These are phyloP conservation scores for Rostrohypoxylon terebratum DNA, from an alignment of 495 filamentous ascomycete genomes.

Conservation along the genomic window DNA sequence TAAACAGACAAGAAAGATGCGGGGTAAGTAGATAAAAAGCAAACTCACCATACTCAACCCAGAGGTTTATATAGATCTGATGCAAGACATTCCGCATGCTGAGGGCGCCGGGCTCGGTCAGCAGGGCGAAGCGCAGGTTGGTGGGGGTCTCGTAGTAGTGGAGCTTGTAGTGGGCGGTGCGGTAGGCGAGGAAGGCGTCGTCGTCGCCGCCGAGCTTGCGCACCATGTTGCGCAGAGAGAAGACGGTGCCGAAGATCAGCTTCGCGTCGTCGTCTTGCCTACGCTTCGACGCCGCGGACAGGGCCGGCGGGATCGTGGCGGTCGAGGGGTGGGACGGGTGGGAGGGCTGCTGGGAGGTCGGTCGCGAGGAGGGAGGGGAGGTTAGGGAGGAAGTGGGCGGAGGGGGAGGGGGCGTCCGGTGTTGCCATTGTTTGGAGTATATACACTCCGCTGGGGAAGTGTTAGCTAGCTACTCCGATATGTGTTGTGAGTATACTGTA, in stretches of 20 bases:
- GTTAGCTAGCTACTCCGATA: too few species aligned
- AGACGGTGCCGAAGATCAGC: conserved; percentile 95
- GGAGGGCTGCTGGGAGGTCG: conserved; percentile 33
- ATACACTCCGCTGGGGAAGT: conserved; percentile 83
- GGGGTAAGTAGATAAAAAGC: background rate
- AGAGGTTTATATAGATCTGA: conserved; percentile 98
- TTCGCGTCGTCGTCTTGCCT: conserved; percentile 81
- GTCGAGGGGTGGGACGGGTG: conserved; percentile 26
- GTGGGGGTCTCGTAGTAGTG: conserved; percentile 99
- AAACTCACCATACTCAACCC: conserved; percentile 87
- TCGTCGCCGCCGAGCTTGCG: conserved; percentile 91
- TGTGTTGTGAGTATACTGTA: background rate
- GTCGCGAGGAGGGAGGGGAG: conserved; percentile 29
- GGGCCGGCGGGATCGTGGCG: background rate
- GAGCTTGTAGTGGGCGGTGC: conserved; percentile 94
- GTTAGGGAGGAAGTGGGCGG: conserved; percentile 24
- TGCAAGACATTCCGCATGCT: conserved; percentile 94
- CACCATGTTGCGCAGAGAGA: conserved; percentile 96
- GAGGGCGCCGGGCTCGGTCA: conserved; percentile 88
- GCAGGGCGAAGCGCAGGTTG: conserved; percentile 94
- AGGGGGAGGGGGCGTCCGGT: conserved; percentile 13
- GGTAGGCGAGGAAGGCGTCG: conserved; percentile 90
- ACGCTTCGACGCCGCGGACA: background rate
- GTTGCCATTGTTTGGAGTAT: conserved; percentile 84
- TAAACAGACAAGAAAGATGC: background rate